Conservation (phyloP, 129 eudicot genomes). For the Saussurea involucrata region DNA sequence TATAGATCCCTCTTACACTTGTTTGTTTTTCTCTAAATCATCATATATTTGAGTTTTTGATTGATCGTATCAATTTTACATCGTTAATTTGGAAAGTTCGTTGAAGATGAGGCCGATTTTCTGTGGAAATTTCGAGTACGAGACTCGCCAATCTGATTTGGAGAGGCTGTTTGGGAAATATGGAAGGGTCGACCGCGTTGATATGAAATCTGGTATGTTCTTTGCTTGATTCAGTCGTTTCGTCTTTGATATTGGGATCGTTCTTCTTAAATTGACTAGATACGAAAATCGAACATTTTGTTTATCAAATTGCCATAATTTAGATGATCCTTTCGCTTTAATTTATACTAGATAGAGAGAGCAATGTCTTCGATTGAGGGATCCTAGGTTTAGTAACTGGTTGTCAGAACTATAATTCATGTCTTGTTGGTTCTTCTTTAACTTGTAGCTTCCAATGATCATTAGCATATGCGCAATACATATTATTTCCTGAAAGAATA, state of each 20-base stretch:
- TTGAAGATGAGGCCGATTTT: constrained; percentile 79
- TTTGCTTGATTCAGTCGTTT: background rate
- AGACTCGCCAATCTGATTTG: constrained; percentile 84
- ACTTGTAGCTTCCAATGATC: background rate
- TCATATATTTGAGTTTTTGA: background rate
- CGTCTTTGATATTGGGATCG: background rate
- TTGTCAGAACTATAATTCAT: too few species aligned
- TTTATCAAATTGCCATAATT: too few species aligned
- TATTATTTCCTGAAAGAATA: background rate
- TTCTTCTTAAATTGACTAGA: background rate
- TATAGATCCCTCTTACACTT: background rate
- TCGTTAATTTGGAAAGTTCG: background rate
- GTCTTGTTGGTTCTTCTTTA: background rate
- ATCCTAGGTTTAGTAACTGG: background rate
- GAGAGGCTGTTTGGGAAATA: constrained; percentile 81
- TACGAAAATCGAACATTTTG: background rate
- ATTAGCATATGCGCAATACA: background rate
- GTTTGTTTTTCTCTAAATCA: background rate
- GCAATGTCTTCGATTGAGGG: background rate
- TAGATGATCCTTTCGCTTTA: background rate
- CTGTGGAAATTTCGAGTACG: constrained; percentile 84
- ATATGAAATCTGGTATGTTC: constrained; percentile 82
- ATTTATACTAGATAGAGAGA: background rate
- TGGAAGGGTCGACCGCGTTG: constrained; percentile 86
- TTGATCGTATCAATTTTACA: background rate